Evolutionary conservation across 2,329 filamentous ascomycete genomes (phyloP).

Genomic region (Colletotrichum gloeosporioides): DNA sequence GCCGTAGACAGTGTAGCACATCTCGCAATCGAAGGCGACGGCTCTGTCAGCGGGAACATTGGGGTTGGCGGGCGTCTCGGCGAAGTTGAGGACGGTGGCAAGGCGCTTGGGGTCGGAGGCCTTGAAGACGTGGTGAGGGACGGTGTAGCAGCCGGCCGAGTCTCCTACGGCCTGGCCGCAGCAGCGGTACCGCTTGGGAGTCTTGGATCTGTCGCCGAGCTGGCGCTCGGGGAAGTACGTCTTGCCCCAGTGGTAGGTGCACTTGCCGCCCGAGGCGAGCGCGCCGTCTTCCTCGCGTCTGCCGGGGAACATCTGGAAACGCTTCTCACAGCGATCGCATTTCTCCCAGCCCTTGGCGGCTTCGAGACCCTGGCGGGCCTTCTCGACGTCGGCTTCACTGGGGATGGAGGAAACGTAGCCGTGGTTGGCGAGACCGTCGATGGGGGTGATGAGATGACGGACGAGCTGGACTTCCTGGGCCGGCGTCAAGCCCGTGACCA

Average conservation of each 20-base stretch:
- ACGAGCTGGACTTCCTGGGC: conserved; percentile 73
- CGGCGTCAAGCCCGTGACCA: conserved; percentile 73
- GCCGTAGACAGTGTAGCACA: conserved; percentile 91
- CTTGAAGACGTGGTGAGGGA: conserved; percentile 86
- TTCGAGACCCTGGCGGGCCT: conserved; percentile 68
- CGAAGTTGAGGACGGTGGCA: conserved; percentile 80
- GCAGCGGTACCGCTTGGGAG: conserved; percentile 74
- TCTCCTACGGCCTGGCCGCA: conserved; percentile 79
- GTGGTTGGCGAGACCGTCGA: conserved; percentile 66
- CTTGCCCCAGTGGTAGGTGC: conserved; percentile 82
- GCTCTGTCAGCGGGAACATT: conserved; percentile 59
- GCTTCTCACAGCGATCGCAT: conserved; percentile 84
- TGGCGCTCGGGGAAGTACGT: conserved; percentile 63
- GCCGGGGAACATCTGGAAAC: conserved; percentile 93
- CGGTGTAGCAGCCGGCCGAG: conserved; percentile 74
- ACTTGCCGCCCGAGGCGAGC: conserved; percentile 77
- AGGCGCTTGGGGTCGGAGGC: conserved; percentile 77
- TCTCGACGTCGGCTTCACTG: conserved; percentile 67
- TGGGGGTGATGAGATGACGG: conserved; percentile 65
- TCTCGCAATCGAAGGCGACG: conserved; percentile 94
- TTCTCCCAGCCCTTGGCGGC: conserved; percentile 80
- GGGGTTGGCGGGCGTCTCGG: conserved; percentile 73
- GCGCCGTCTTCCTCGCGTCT: conserved; percentile 78
- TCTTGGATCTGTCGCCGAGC: conserved; percentile 60
- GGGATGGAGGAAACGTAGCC: conserved; percentile 80